Evolutionary conservation across 306 rosid genomes (phyloP).

Genomic region (Fragaria nilgerrensis): DNA sequence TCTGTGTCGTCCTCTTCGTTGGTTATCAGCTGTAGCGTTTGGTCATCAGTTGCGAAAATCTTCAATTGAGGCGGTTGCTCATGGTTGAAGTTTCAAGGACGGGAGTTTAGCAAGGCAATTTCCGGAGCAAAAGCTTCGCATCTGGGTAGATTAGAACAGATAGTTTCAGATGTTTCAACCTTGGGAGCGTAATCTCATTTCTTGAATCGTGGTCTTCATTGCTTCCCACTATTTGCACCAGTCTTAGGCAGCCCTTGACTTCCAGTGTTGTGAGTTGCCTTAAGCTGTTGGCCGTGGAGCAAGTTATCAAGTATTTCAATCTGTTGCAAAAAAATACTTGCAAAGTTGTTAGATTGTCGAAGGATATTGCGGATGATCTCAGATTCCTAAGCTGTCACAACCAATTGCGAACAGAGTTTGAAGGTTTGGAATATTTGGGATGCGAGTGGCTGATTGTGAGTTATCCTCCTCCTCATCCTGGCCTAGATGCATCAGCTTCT

Average conservation of each 20-base stretch:
- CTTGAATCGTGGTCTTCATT: background rate
- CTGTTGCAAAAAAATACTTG: fast-evolving
- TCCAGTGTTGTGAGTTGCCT: background rate
- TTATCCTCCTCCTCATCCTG: background rate
- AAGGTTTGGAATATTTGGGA: background rate
- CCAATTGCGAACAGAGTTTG: background rate
- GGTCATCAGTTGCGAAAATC: background rate
- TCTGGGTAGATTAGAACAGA: background rate
- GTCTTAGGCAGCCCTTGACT: background rate
- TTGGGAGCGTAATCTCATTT: background rate
- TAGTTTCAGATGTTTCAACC: background rate
- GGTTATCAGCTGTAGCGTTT: background rate
- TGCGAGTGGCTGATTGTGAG: background rate
- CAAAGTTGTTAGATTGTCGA: background rate
- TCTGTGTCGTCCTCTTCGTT: background rate
- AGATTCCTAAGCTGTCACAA: background rate
- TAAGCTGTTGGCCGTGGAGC: background rate
- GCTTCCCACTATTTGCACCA: background rate
- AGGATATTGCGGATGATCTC: background rate
- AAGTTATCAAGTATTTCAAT: background rate
- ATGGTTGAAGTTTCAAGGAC: background rate
- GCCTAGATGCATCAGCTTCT: background rate
- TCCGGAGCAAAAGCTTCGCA: background rate
- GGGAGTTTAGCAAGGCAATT: background rate
- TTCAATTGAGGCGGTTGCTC: constrained; percentile 5